Base-by-base conservation (phyloP, 345 rosid species). In the Camelina sativa region DNA sequence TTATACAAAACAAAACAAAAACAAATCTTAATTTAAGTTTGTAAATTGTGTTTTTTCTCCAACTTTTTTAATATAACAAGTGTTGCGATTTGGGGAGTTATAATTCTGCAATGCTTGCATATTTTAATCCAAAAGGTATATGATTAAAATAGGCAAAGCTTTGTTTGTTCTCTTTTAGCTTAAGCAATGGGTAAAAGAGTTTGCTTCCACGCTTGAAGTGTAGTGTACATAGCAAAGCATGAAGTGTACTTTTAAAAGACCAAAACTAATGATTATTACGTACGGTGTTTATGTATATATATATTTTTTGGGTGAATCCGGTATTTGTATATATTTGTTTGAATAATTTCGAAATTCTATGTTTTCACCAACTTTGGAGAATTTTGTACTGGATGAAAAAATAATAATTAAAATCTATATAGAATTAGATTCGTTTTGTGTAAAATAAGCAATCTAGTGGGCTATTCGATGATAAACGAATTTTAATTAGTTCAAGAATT, bases 131-230 rank as follows among this genome's bases (percentile, higher is more conserved):
- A 55, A 13, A 23, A 11, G 8, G 3, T 28, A 3, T 1, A 55
- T 55, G 16, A 25, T 46, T 13, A 55, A 25, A 55, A 55, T 13
- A 25, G 35, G 7, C 6, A 41, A 55, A 65, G 56, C 71, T 34
- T 46, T 22, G 32, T 74, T 48, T 75, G 55, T 51, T 34, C 4
- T 25, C 4, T 30, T 19, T 16, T 46, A 58, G 53, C 62, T 67
- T 51, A 67, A 65, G 57, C n/a, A 16, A 65, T 3, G 40, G 48
- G 51, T 57, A 22, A 66, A 37, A 47, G 4, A 4, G 48, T 50
- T 30, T 65, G 34, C 52, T 66, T 65, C 43, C 66, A 65, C 23
- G 58, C 66, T 65, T 73, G 56, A 41, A 12, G 10, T 51, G 40
- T 0, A 32, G 25, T 8, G 8, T 55, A 41, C 38, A 37, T 16